A percentile compares a stretch with the other conserved stretches of the same genome.
phyloP scores from a whole-genome alignment of 2,329 filamentous ascomycete genomes.

The Ploettnerulaceae sp. region DNA sequence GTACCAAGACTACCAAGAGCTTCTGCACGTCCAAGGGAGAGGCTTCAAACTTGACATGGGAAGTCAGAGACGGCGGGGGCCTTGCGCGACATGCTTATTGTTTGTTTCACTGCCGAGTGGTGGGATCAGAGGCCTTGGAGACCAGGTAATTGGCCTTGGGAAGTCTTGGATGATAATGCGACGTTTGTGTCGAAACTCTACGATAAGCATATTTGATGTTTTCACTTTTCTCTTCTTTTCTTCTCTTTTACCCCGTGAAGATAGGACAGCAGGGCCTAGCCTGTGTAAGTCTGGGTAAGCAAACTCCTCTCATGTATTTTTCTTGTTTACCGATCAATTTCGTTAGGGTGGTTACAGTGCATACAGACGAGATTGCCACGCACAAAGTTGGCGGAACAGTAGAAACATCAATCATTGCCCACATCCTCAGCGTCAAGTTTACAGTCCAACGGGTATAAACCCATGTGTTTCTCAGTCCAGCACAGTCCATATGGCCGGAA shows the following conservation, averaged over 20 bases:
- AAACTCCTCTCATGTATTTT: too few species aligned
- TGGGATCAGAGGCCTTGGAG: too few species aligned
- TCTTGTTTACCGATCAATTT: too few species aligned
- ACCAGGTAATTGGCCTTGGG: neutral
- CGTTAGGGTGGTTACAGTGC: too few species aligned
- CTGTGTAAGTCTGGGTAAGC: too few species aligned
- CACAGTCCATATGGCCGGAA: slow-evolving; percentile 1
- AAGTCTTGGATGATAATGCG: slow-evolving; percentile 7
- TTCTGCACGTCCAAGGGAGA: neutral
- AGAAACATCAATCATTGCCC: neutral
- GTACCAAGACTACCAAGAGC: slow-evolving; percentile 2
- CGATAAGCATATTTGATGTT: too few species aligned
- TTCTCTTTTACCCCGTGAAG: neutral
- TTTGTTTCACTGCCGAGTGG: slow-evolving; percentile 17
- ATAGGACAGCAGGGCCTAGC: neutral
- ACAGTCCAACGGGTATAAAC: too few species aligned
- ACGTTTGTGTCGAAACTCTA: neutral
- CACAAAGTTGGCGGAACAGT: neutral
- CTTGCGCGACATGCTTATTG: neutral
- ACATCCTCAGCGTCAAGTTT: too few species aligned
- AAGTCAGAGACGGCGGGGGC: neutral
- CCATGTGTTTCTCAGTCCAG: neutral
- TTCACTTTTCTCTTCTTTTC: neutral
- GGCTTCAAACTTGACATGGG: neutral
- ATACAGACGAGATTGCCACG: too few species aligned